Evolutionary conservation across 306 rosid genomes (phyloP).

Genomic region (Mimosa bimucronata): DNA sequence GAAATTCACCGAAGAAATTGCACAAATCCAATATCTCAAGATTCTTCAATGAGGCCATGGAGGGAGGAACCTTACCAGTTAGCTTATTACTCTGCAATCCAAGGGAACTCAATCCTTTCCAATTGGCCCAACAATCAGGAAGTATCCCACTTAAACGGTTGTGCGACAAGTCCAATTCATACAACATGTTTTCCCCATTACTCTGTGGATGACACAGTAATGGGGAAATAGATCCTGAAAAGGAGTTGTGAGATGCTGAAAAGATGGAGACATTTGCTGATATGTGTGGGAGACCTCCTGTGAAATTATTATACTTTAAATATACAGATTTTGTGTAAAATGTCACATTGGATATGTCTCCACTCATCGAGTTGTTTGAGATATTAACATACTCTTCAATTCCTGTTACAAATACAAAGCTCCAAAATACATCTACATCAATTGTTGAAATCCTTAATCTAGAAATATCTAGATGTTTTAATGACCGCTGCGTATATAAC

Average conservation of each 20-base stretch:
- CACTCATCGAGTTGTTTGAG: background rate
- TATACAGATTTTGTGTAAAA: too few species aligned
- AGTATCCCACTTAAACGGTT: background rate
- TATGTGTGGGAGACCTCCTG: too few species aligned
- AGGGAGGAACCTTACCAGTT: background rate
- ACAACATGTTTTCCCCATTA: too few species aligned
- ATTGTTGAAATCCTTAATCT: too few species aligned
- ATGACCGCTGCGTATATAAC: background rate
- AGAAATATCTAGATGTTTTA: too few species aligned
- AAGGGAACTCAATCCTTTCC: background rate
- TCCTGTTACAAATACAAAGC: too few species aligned
- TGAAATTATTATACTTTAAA: too few species aligned
- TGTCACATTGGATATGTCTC: background rate
- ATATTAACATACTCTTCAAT: too few species aligned
- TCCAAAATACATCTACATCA: background rate
- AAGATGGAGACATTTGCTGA: fast-evolving
- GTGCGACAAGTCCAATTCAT: background rate
- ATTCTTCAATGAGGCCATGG: background rate
- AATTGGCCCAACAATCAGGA: constrained; percentile 13
- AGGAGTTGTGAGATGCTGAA: background rate
- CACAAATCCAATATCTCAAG: background rate
- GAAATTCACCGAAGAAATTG: background rate
- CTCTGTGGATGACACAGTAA: background rate
- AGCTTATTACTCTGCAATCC: constrained; percentile 13
- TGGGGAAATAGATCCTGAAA: too few species aligned